Evolutionary conservation across 495 filamentous ascomycete species (phyloP).

Genomic region (Daldinia caldariorum): DNA sequence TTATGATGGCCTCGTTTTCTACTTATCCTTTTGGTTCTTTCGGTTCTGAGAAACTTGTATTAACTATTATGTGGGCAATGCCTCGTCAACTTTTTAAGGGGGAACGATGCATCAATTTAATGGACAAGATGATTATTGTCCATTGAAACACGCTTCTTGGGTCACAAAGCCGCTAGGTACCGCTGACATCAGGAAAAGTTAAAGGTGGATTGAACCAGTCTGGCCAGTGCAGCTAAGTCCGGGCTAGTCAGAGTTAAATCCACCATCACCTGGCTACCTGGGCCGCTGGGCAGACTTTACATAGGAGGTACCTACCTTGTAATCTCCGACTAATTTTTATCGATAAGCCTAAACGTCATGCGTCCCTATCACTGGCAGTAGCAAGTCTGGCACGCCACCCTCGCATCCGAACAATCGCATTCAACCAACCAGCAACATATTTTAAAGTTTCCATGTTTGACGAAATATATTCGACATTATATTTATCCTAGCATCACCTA

Average conservation of each 20-base stretch:
- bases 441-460: too few relatives aligned
- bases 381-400: slow-evolving; percentile 6
- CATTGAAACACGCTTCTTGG: slow-evolving; percentile 5
- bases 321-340: slow-evolving; percentile 25
- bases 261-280: too few relatives aligned
- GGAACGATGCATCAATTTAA: slow-evolving; percentile 6
- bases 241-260: not conserved
- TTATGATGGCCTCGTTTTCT: slow-evolving; percentile 1
- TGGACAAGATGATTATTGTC: slow-evolving; percentile 9
- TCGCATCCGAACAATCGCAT: slow-evolving; percentile 1
- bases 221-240: not conserved
- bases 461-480: too few relatives aligned
- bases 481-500: too few relatives aligned
- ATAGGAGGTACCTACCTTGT: too few relatives aligned
- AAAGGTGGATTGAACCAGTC: not conserved
- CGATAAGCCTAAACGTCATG: slow-evolving; percentile 41
- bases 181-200: slow-evolving; percentile 38
- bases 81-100: not conserved
- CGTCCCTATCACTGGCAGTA: not conserved
- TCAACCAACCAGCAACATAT: not conserved
- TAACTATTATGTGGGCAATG: not conserved
- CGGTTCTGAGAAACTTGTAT: not conserved
- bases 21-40: not conserved
- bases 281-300: too few relatives aligned
- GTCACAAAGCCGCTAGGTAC: slow-evolving; percentile 15